These are phyloP conservation scores for Microdochium paspali DNA, from an alignment of 2,329 filamentous ascomycete genomes.

Conservation along the genomic window DNA sequence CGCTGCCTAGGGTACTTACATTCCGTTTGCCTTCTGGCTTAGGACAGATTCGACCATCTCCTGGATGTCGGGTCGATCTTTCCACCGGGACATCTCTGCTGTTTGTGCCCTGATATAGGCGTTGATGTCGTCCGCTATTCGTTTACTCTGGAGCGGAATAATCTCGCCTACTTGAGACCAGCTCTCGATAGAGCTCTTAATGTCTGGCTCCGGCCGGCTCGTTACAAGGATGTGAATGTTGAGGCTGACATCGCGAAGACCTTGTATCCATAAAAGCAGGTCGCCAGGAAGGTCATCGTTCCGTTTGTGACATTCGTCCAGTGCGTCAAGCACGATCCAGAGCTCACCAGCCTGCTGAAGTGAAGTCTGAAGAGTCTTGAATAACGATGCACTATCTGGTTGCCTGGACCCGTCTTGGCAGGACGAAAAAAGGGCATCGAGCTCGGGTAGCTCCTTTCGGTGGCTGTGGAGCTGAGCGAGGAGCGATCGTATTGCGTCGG, in stretches of 20 bases:
- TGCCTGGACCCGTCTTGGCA: slow-evolving; percentile 11
- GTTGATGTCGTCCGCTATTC: slow-evolving; percentile 15
- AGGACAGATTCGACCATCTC: slow-evolving; percentile 11
- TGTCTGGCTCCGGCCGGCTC: slow-evolving; percentile 16
- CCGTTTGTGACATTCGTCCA: slow-evolving; percentile 15
- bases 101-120: slow-evolving; percentile 12
- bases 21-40: slow-evolving; percentile 15
- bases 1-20: slow-evolving; percentile 11
- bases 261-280: slow-evolving; percentile 7
- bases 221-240: slow-evolving; percentile 10
- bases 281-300: slow-evolving; percentile 1
- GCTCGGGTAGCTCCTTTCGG: slow-evolving; percentile 5
- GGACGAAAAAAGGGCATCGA: slow-evolving; percentile 16
- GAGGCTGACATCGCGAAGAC: not conserved
- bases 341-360: slow-evolving; percentile 12
- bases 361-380: slow-evolving; percentile 11
- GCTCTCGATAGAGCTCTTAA: slow-evolving; percentile 8
- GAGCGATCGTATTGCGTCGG: slow-evolving; percentile 25
- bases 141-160: slow-evolving; percentile 10
- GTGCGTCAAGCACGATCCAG: slow-evolving; percentile 18
- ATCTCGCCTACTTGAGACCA: slow-evolving; percentile 5
- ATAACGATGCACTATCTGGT: slow-evolving; percentile 13
- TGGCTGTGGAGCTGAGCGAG: slow-evolving; percentile 21
- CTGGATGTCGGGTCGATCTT: slow-evolving; percentile 8
- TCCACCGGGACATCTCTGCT: slow-evolving; percentile 12